Base-by-base conservation (phyloP, 768 basidiomycete species). In the Arthromyces matolae region DNA sequence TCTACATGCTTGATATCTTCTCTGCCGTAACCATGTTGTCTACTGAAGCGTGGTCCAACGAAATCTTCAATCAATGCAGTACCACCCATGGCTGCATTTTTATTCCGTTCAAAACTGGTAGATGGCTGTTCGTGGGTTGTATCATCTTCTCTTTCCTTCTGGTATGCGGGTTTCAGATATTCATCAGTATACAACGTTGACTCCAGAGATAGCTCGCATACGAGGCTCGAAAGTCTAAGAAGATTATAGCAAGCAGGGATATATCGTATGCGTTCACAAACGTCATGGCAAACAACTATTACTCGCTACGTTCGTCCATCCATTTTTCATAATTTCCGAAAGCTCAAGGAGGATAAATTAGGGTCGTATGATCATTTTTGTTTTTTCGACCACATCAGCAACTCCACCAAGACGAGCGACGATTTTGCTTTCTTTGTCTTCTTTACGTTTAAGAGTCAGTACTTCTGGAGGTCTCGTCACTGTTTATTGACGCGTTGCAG, bases 401-500 rank as follows among this genome's bases (percentile, higher is more conserved):
- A 90, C 61, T 98, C 96, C 22, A 93, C 93, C 24, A 97, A 95
- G 77, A 84, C 82, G 52, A 93, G 87, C 66, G 96, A 99, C 63
- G 92, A 96, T 61, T 93, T 99, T 68, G 94, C 95, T 27, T 98
- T 98, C 77, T 99, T 96, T 68, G 81, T 98, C 62, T 99, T 98
- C 81, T 99, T 99, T 70, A 89, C 88, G 1, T 98, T 99, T 80
- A 99, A 99, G 77, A 95, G 95, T 90, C 51, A 45, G 83, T 72
- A 1, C 8, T 36, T 14, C 13, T 39, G 9, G 39, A 8, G 18
- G 43, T 8, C 16, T 40, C n/a, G 14, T 37, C 10, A 20, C 14
- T 31, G 27, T 51, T n/a, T 6, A 42, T 44, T 32, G 48, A 44
- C 5, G 3, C 16, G 32, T 24, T 24, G 12, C 61, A 89, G 87